phyloP scores from a whole-genome alignment of 495 filamentous ascomycete species.

The Aspergillus olivimuriae region DNA sequence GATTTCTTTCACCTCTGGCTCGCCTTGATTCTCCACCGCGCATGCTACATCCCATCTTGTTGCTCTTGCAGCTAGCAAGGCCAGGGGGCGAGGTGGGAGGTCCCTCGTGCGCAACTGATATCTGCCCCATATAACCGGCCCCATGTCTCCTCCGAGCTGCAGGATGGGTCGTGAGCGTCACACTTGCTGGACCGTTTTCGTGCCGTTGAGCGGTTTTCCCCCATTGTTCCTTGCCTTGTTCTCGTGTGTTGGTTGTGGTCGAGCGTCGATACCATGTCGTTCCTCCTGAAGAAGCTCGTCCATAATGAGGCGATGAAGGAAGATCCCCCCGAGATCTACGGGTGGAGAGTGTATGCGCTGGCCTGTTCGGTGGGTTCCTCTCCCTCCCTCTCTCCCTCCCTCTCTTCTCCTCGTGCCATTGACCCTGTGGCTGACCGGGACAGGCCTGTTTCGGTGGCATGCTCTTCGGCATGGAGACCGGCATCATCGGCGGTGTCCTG shows the following conservation, averaged over 20 bases:
- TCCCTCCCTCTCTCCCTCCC: background rate
- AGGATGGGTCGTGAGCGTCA: background rate
- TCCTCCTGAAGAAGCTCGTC: constrained; percentile 57
- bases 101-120: too few species aligned
- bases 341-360: constrained; percentile 65
- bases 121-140: background rate
- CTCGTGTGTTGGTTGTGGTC: background rate
- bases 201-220: too few species aligned
- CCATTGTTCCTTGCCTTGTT: background rate
- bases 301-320: constrained; percentile 73
- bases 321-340: constrained; percentile 71
- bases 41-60: too few species aligned
- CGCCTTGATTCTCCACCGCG: constrained; percentile 11
- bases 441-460: constrained; percentile 73
- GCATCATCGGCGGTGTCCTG: constrained; percentile 66
- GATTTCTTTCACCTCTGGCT: constrained; percentile 9
- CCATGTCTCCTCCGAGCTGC: background rate
- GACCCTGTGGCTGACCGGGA: background rate
- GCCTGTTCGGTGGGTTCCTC: constrained; percentile 55
- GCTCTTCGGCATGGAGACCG: constrained; percentile 62
- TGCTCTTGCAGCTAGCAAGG: too few species aligned
- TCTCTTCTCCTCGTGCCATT: background rate
- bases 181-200: too few species aligned
- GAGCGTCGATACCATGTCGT: constrained; percentile 20
- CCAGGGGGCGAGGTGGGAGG: too few species aligned